Conservation (phyloP, 2,329 filamentous ascomycete species). For the Emmonsiellopsis sp. region DNA sequence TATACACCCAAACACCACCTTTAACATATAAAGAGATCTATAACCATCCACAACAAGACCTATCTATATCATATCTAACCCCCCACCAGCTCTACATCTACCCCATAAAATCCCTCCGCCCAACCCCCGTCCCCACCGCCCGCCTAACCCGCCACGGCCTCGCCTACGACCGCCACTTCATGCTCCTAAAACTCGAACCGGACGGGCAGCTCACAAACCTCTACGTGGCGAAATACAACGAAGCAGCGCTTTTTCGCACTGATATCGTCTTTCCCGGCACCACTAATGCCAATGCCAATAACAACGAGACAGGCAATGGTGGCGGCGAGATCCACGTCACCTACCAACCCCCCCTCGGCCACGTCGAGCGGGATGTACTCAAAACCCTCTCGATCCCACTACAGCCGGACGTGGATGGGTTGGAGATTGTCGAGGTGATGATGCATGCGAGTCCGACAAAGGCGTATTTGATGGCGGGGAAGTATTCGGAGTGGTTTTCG, state of each 20-base stretch:
- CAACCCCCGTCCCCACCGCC: slow-evolving; percentile 46
- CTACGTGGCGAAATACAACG: slow-evolving; percentile 49
- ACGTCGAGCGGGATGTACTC: slow-evolving; percentile 20
- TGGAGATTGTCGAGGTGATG: slow-evolving; percentile 44
- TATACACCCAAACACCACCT: too few relatives aligned
- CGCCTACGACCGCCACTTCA: slow-evolving; percentile 59
- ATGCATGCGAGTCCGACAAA: slow-evolving; percentile 52
- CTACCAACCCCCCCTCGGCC: slow-evolving; percentile 22
- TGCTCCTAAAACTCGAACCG: slow-evolving; percentile 50
- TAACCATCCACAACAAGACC: too few relatives aligned
- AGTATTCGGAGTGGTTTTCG: slow-evolving; percentile 59
- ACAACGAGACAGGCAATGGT: neutral
- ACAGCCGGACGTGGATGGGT: slow-evolving; percentile 35
- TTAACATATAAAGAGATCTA: too few relatives aligned
- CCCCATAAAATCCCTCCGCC: slow-evolving; percentile 64
- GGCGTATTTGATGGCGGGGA: slow-evolving; percentile 55
- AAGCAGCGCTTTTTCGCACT: slow-evolving; percentile 57
- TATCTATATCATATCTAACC: too few relatives aligned
- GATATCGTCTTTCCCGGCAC: slow-evolving; percentile 33
- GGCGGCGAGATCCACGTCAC: slow-evolving; percentile 33
- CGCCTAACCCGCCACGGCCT: slow-evolving; percentile 55
- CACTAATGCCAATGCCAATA: slow-evolving; percentile 6
- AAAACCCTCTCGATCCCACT: slow-evolving; percentile 48
- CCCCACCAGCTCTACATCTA: slow-evolving; percentile 55
- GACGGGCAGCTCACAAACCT: slow-evolving; percentile 43